Base-by-base conservation (phyloP, 2,329 filamentous ascomycete genomes). In the Clonostachys sp. region DNA sequence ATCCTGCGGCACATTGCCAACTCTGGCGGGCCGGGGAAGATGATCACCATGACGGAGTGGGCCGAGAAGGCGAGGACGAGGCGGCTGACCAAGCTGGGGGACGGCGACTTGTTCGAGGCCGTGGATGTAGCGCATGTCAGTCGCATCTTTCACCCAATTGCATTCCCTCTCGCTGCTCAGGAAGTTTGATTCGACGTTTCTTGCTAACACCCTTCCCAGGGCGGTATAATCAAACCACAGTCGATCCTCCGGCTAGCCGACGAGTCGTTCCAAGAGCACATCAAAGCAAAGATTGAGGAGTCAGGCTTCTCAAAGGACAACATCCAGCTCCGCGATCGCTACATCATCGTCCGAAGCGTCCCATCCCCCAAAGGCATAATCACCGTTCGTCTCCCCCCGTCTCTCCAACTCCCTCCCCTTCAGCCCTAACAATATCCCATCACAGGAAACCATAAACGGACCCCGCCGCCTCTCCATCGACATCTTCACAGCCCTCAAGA, bases 381-480 rank as follows among this genome's bases (percentile, higher is more conserved):
- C 42, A 24, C 47, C 36, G 36, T 39, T 4, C 17, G 36, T 39
- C 14, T n/a, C 16, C 36, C 36, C 10, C 4, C 17, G 12, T 39
- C n/a, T 12, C 36, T 12, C 17, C 36, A 5, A 2, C 36, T 39
- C 4, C 36, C 36, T 65, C 24, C 24, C 8, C 24, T 9, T 30
- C 24, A 30, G 24, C 24, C 24, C 9, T 9, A 30, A 30, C 24
- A 8, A 30, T 30, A 8, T 9, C 24, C 24, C 9, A 4, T 3
- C 17, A 34, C 45, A 64, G 60, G 38, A 53, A 46, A 63, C 60
- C 9, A 42, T 55, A n/a, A 50, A 53, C 1, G 59, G 61, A 1
- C 45, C 45, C 3, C 55, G 54, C 18, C 44, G 34, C 18, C 54
- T 61, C 13, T 54, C 55, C 17, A 39, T 64, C 9, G 55, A 63